Evolutionary conservation across 2,329 filamentous ascomycete genomes (phyloP), one percentile per base, ranked within the genome.

Genomic region (Alternaria rosae): DNA sequence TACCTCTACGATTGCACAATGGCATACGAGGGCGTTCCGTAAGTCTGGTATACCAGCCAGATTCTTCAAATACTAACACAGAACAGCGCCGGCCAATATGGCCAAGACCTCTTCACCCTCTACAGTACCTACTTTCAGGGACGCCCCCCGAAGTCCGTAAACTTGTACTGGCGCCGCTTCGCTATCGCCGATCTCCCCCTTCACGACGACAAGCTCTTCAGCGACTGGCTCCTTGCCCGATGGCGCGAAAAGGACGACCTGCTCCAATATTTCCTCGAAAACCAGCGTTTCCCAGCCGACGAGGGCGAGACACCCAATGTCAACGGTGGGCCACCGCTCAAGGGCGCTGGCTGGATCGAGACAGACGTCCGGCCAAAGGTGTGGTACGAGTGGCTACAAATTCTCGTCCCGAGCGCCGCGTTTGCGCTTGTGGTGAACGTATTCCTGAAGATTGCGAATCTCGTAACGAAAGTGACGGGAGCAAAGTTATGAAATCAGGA

Each of bases 101-200:
- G 93, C 25, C 93, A 97, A 76, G 89, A 96, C 52, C 89, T 92
- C 73, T 98, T 96, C 80, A 93, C 92, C 1, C 85, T 99, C 6
- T 87, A 88, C 2, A 92, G 92, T 59, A 95, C 92, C 26, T 98
- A 96, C 78, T 90, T 97, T 69, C 87, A 95, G 77, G 94, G 95
- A 44, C 90, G 92, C 0, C 90, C 93, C 0, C 95, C 95, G 6
- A 97, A 93, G 77, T 97, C 92, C 3, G 93, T 98, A 71, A 97
- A 97, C 80, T 93, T 98, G 83, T 90, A 97, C 82, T 99, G 94
- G 94, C 89, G 95, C 55, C 89, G 94, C 20, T 98, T 97, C 80
- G 85, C 86, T 23, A 76, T 97, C 20, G 85, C 86, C 15, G 89
- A 93, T 48, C 94, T 99, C 25, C 95, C 95, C 0, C 84, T 97